Evolutionary conservation across 139 green algal species (phyloP), one percentile per base, ranked within the genome.

Genomic region (Haematococcus lacustris): DNA sequence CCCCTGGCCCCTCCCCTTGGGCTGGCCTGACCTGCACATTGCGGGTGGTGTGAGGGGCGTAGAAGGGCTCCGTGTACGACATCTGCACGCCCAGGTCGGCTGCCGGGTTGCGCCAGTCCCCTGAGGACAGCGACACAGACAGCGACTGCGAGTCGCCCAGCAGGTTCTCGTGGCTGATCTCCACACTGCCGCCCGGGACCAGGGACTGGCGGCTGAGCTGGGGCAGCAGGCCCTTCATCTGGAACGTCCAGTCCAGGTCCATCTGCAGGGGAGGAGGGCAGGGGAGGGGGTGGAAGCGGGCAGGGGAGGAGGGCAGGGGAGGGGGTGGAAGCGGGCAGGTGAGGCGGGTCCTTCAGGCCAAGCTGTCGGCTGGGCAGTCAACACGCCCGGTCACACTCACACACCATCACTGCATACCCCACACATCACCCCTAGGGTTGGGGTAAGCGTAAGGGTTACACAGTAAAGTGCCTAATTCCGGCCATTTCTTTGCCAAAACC

Each of bases 201-300:
- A 88, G 73, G 0, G 71, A 71, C 57, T 88, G 83, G 35, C 83
- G 79, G 28, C 23, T 74, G 35, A 88, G 3, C 47, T 76, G 71
- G 32, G 83, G 83, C 28, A 88, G 26, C 39, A 73, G 76, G 57
- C 83, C 77, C 73, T 85, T 85, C 30, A 84, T 66, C 73, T 84
- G 77, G 66, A 88, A 84, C 2, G 77, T 72, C 83, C 83, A 88
- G 77, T 88, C 83, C 51, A 88, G 77, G 77, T 88, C 82, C 51
- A 88, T 71, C 82, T 87, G 53, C 26, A 78, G 32, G 65, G 26
- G 39, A 33, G 6, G 23, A 68, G 50, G n/a, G 38, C 6, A 26
- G 34, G 47, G 39, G 38, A 43, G 28, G 50, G 64, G 1, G 37
- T 51, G 40, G 32, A 35, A 38, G 2, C 28, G 40, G 51, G 3